These are phyloP conservation scores for Paecilomyces sp. DNA, from an alignment of 2,329 filamentous ascomycete species.

Conservation along the genomic window DNA sequence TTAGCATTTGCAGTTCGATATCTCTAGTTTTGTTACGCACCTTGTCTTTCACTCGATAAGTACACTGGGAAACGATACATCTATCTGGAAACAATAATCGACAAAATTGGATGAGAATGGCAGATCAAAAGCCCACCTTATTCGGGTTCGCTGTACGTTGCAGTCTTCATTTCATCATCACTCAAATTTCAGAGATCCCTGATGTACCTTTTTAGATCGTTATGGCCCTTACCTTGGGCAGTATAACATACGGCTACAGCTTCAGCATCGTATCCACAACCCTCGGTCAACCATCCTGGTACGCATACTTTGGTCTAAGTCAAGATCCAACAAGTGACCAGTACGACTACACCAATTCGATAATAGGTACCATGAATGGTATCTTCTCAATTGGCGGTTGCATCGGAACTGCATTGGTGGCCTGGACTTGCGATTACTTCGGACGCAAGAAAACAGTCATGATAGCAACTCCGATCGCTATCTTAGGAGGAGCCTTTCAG, in stretches of 20 bases:
- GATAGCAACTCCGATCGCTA: slow-evolving; percentile 7
- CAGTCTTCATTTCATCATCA: too few species aligned
- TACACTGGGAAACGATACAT: too few species aligned
- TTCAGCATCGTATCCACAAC: slow-evolving; percentile 2
- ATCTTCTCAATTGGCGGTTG: slow-evolving; percentile 7
- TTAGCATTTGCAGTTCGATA: too few species aligned
- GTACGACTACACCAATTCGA: slow-evolving; percentile 2
- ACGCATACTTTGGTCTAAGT: slow-evolving; percentile 1
- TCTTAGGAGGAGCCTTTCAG: slow-evolving; percentile 8
- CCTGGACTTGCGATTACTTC: slow-evolving; percentile 9
- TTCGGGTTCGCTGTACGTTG: too few species aligned
- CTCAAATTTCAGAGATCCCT: too few species aligned
- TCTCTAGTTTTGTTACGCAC: too few species aligned
- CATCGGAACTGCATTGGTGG: slow-evolving; percentile 8
- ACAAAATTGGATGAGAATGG: too few species aligned
- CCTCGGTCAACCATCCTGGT: slow-evolving; percentile 2
- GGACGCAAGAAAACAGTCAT: slow-evolving; percentile 1
- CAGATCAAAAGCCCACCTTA: too few species aligned
- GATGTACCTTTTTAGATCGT: not conserved
- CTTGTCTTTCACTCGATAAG: too few species aligned
- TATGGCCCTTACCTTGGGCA: slow-evolving; percentile 1
- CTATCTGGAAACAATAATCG: too few species aligned
- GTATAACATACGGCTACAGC: slow-evolving; percentile 3
- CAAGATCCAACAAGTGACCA: not conserved
- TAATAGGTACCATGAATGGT: slow-evolving; percentile 3